Base-by-base conservation (phyloP, 768 basidiomycete species). In the Pleurotus citrinopileatus region DNA sequence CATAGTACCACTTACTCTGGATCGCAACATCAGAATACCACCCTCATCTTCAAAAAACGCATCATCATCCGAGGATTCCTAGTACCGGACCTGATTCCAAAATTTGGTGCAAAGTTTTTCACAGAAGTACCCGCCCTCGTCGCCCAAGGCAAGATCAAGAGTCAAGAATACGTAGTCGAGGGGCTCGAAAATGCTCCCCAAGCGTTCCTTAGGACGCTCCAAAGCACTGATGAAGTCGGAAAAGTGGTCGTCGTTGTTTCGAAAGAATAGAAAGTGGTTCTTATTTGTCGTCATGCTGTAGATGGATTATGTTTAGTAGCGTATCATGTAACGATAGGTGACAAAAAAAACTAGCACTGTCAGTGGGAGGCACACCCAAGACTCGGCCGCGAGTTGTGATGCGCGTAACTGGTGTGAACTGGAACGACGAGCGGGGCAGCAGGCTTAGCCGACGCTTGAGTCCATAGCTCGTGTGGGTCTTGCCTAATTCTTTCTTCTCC, bases 121-220 rank as follows among this genome's bases (percentile, higher is more conserved):
- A 57, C 56, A 29, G 62, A 66, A 20, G 57, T 80, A 2, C 76
- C 74, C 3, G 59, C 64, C 6, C 60, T 67, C 6, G 57, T 79
- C 44, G 72, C 71, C 1, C 60, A 65, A 2, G 75, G 77, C 0
- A 65, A 70, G 56, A 46, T 80, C 37, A 73, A 67, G 60, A 65
- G 71, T 36, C 58, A 57, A 42, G 79, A 79, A 61, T 61, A 70
- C 19, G 53, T 73, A 17, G 66, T 61, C 15, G 55, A 61, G 2
- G 76, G 77, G 2, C 63, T 79, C 2, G 72, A 78, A 29, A 61
- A 61, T 15, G 69, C 62, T 3, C 71, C 68, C 3, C 67, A 74
- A 38, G 74, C 69, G 0, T 65, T 81, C 23, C 34, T 74, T 4
- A 62, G 61, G 15, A 58, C 70, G 29, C 64, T 62, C 45, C 59